A percentile compares a stretch with the other conserved stretches of the same genome.
These are phyloP conservation scores for Jamesozyma rosinii DNA, from an alignment of 805 yeast genomes.

Conservation along the genomic window DNA sequence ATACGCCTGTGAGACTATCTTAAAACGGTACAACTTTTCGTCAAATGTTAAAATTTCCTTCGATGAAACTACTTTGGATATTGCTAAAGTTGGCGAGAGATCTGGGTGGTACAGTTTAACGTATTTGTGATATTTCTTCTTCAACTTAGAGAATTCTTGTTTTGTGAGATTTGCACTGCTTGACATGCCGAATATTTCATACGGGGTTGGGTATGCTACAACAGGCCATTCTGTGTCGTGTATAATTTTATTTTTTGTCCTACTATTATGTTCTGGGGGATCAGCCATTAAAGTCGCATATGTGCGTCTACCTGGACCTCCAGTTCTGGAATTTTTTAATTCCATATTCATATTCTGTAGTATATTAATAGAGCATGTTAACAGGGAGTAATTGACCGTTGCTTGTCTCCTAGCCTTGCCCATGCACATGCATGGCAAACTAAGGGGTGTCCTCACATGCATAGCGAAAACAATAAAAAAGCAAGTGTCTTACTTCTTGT, in stretches of 20 bases:
- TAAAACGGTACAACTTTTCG: conserved; percentile 39
- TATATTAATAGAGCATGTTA: background rate
- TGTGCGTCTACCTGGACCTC: background rate
- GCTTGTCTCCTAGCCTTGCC: background rate
- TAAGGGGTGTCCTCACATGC: background rate
- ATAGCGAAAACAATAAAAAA: background rate
- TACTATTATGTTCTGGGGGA: background rate
- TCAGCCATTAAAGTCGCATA: background rate
- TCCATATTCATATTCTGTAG: background rate
- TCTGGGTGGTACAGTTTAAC: conserved; percentile 70
- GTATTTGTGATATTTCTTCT: conserved; percentile 44
- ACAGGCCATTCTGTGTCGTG: conserved; percentile 45
- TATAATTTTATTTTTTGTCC: background rate
- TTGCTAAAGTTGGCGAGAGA: conserved; percentile 3
- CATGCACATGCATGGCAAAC: background rate
- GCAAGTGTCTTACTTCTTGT: background rate
- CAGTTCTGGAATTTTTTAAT: background rate
- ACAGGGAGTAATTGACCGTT: background rate
- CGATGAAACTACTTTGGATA: conserved; percentile 8
- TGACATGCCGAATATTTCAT: conserved; percentile 50
- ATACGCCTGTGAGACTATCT: conserved; percentile 49
- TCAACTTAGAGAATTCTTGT: conserved; percentile 33
- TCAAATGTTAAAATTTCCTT: conserved; percentile 6
- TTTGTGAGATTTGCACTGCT: conserved; percentile 20
- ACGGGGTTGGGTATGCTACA: conserved; percentile 51